A percentile compares a stretch with the other conserved stretches of the same genome.
Conservation (phyloP, 192 early-diverging fungal genomes). For the Backusella liffmaniae region DNA sequence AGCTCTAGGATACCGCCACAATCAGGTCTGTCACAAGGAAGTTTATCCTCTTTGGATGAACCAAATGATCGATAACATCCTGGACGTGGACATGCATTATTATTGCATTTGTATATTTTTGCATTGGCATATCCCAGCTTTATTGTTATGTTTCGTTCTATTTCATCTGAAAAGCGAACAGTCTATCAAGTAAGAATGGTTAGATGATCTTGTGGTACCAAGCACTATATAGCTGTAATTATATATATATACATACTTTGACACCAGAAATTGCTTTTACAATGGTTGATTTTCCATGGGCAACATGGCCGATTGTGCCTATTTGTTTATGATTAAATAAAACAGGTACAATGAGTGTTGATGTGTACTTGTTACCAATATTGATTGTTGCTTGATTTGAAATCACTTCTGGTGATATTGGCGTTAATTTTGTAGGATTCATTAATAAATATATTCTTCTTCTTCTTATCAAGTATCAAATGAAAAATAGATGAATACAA, state of each 20-base stretch:
- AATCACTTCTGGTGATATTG: slow-evolving; percentile 93
- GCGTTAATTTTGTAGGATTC: slow-evolving; percentile 51
- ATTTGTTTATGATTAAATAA: slow-evolving; percentile 10
- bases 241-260: slow-evolving; percentile 47
- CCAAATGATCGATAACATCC: slow-evolving; percentile 91
- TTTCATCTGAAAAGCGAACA: slow-evolving; percentile 94
- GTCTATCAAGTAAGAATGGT: slow-evolving; percentile 46
- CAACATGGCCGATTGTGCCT: slow-evolving; percentile 99
- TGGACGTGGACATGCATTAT: slow-evolving; percentile 88
- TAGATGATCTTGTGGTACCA: background rate
- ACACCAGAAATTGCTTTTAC: slow-evolving; percentile 98
- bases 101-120: slow-evolving; percentile 98
- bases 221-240: background rate
- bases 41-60: slow-evolving; percentile 78
- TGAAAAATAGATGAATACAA: too few species aligned
- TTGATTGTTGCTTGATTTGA: slow-evolving; percentile 98
- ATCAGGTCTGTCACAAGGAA: slow-evolving; percentile 81
- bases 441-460: background rate
- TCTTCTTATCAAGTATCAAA: too few species aligned
- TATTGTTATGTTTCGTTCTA: slow-evolving; percentile 98
- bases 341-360: background rate
- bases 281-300: slow-evolving; percentile 98
- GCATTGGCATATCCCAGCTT: slow-evolving; percentile 99
- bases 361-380: slow-evolving; percentile 67
- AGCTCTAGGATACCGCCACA: slow-evolving; percentile 86